phyloP scores from a whole-genome alignment of 129 eudicot species.

The Escallonia rubra region DNA sequence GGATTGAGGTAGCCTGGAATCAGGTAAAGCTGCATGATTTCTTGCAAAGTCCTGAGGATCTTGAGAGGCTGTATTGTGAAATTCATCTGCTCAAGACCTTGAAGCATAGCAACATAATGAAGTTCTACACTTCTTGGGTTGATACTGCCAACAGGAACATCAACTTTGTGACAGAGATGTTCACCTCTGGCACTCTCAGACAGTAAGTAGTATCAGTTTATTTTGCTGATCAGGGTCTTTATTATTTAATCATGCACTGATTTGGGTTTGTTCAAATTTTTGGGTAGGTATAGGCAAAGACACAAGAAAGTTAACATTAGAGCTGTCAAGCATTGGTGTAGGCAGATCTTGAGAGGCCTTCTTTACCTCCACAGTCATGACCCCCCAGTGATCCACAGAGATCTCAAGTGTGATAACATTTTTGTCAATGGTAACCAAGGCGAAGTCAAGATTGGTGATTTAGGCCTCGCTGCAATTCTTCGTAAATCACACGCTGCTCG shows the following conservation, averaged over 20 bases:
- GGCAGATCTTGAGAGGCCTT: conserved; percentile 93
- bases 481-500: conserved; percentile 84
- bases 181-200: conserved; percentile 88
- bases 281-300: conserved; percentile 76
- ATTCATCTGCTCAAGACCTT: conserved; percentile 88
- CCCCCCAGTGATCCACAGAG: conserved; percentile 95
- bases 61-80: conserved; percentile 80
- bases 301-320: conserved; percentile 91
- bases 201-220: conserved; percentile 50
- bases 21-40: conserved; percentile 79
- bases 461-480: conserved; percentile 94
- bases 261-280: not conserved
- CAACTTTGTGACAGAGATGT: conserved; percentile 92
- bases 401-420: conserved; percentile 91
- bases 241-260: not conserved
- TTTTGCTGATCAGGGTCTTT: not conserved
- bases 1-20: conserved; percentile 98
- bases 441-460: conserved; percentile 93
- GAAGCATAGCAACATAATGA: conserved; percentile 89
- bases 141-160: conserved; percentile 73
- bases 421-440: conserved; percentile 98
- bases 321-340: conserved; percentile 96
- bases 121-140: conserved; percentile 87
- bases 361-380: conserved; percentile 92
- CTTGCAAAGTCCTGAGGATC: conserved; percentile 57